phyloP scores from a whole-genome alignment of 192 early-diverging fungal species.

The Spinellus fusiger region DNA sequence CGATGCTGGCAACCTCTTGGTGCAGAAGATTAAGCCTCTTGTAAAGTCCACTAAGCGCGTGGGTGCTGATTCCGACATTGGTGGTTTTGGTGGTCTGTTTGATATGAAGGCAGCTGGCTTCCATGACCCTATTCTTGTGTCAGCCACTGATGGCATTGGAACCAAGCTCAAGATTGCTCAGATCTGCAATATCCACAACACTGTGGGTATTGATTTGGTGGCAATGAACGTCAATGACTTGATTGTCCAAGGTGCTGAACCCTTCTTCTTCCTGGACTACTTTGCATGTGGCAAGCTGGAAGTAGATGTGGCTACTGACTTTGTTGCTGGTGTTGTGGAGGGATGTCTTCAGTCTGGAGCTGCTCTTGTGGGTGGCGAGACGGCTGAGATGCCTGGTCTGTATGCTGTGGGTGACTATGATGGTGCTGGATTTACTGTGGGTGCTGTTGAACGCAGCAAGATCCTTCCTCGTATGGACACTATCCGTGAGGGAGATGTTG shows the following conservation, averaged over 20 bases:
- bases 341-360: constrained; percentile 87
- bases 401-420: constrained; percentile 86
- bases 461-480: constrained; percentile 79
- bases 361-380: constrained; percentile 97
- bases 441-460: constrained; percentile 86
- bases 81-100: constrained; percentile 97
- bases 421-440: constrained; percentile 95
- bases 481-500: constrained; percentile 74
- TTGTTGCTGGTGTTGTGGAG: constrained; percentile 90
- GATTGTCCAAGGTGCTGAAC: constrained; percentile 98
- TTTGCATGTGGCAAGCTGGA: constrained; percentile 94
- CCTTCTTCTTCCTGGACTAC: constrained; percentile 98
- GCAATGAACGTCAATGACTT: constrained; percentile 99
- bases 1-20: constrained; percentile 92
- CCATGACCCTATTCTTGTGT: constrained; percentile 88
- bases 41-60: constrained; percentile 88
- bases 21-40: constrained; percentile 91
- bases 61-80: constrained; percentile 96
- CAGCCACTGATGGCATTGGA: constrained; percentile 98
- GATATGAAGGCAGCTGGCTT: constrained; percentile 93
- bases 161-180: constrained; percentile 98
- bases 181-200: constrained; percentile 76
- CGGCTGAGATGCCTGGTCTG: constrained; percentile 98
- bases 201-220: constrained; percentile 96
- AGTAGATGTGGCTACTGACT: constrained; percentile 82